Base-by-base conservation (phyloP, 306 rosid species). In the Prosopis cineraria region DNA sequence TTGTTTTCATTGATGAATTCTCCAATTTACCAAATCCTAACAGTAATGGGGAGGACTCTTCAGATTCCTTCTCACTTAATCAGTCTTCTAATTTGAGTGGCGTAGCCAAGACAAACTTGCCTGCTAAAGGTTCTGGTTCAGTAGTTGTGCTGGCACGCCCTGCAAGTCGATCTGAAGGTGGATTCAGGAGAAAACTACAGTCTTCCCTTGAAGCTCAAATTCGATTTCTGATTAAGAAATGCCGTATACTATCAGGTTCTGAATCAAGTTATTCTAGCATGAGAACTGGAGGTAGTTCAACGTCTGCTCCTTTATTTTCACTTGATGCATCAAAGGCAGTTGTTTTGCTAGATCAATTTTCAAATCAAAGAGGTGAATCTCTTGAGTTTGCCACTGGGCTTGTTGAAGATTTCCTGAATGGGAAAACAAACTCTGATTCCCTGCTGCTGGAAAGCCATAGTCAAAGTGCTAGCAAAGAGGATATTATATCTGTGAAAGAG, bases 71-170 rank as follows among this genome's bases (percentile, higher is more conserved):
- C 65, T 77, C 90, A 30, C 79, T 80, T 50, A 79, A 70, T 72
- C 97, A 86, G 58, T 68, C 90, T 72, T 83, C 94, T 78, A 86
- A 86, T 85, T 78, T 80, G 89, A 78, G 82, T 72, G 53, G 85
- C 71, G 78, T 68, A 75, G 78, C 86, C 25, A 87, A 88, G 83
- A 81, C 92, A 47, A 90, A 82, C 72, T 27, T 94, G 76, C 85
- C 90, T 5, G 82, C 77, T 77, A 94, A 94, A 83, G 93, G 87
- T 81, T 87, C 97, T 70, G 93, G 92, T 81, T 85, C 97, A 10
- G 93, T 94, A 29, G 93, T 92, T 81, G 94, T 89, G 79, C 97
- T 94, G 83, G 93, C 98, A 10, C 91, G 96, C 58, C 94, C 97
- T 70, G 88, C 89, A 63, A 90, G 85, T 77, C 88, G 87, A 72